These are phyloP conservation scores for Phialophora tarda DNA, from an alignment of 2,329 filamentous ascomycete genomes.

Conservation along the genomic window DNA sequence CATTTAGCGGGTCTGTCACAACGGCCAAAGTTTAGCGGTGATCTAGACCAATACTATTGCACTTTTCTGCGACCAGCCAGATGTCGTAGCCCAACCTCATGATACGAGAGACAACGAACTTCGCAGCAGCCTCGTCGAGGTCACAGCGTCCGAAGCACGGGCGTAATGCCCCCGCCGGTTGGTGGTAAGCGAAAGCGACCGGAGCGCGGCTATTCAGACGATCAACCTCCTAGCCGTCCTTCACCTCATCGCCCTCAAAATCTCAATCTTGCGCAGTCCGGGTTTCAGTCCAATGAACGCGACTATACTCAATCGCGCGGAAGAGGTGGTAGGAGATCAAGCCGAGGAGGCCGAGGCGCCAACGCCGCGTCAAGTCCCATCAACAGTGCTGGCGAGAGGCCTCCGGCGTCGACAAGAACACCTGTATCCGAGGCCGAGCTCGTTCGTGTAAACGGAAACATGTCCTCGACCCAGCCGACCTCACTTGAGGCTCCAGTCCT, in stretches of 20 bases:
- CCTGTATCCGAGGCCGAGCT: conserved; percentile 42
- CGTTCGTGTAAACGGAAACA: conserved; percentile 42
- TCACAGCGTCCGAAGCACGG: conserved; percentile 18
- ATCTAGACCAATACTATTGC: background rate
- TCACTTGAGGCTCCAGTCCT: conserved; percentile 35
- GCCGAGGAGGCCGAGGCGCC: conserved; percentile 32
- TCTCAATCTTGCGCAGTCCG: conserved; percentile 60
- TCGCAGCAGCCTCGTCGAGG: conserved; percentile 20
- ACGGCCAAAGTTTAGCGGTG: background rate
- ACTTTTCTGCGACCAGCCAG: background rate
- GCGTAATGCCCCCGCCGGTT: conserved; percentile 57
- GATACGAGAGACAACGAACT: conserved; percentile 20
- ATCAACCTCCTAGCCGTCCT: conserved; percentile 48
- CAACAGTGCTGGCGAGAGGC: conserved; percentile 22
- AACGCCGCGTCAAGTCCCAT: conserved; percentile 21
- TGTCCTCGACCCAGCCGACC: conserved; percentile 38
- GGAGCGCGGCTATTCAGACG: conserved; percentile 53
- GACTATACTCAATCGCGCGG: conserved; percentile 26
- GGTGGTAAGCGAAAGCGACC: conserved; percentile 62
- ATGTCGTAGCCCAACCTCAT: conserved; percentile 27
- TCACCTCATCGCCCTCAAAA: conserved; percentile 55
- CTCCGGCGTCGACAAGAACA: conserved; percentile 9
- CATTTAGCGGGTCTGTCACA: background rate
- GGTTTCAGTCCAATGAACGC: conserved; percentile 44
- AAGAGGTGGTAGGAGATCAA: conserved; percentile 43